Conservation (phyloP, 768 basidiomycete genomes). For the Pholiota microspora region DNA sequence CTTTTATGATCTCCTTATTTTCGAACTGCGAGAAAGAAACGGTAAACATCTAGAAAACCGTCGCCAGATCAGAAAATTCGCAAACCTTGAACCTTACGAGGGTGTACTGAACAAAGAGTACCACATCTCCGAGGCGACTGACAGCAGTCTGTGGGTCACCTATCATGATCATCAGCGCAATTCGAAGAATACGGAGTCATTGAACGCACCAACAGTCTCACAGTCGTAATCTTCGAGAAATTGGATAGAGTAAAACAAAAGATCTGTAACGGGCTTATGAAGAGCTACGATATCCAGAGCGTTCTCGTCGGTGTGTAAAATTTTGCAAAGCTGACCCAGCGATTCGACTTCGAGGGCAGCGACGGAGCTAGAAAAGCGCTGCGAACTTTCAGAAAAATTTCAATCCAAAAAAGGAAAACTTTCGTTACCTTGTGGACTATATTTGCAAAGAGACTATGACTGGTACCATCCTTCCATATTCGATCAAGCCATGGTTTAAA, state of each 20-base stretch:
- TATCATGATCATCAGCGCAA: constrained; percentile 24
- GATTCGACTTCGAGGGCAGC: constrained; percentile 62
- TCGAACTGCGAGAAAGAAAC: constrained; percentile 41
- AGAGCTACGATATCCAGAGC: constrained; percentile 70
- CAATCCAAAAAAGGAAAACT: neutral
- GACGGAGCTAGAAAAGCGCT: constrained; percentile 61
- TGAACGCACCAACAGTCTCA: constrained; percentile 69
- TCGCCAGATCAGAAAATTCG: constrained; percentile 16
- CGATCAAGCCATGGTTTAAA: constrained; percentile 37
- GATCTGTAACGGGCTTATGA: constrained; percentile 59
- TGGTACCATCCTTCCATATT: constrained; percentile 54
- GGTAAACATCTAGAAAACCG: constrained; percentile 1
- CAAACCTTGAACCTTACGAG: constrained; percentile 64
- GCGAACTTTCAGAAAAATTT: constrained; percentile 3
- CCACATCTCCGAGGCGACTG: constrained; percentile 75
- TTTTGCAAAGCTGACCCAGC: constrained; percentile 67
- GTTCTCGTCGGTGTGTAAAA: constrained; percentile 55
- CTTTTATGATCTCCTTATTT: constrained; percentile 42
- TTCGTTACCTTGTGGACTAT: constrained; percentile 52
- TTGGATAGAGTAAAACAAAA: constrained; percentile 60
- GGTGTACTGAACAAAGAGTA: constrained; percentile 68
- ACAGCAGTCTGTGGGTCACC: constrained; percentile 86
- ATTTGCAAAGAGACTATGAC: constrained; percentile 57
- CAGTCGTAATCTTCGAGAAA: constrained; percentile 76
- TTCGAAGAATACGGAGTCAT: constrained; percentile 2